These are phyloP conservation scores for Penstemon newberryi DNA, from an alignment of 257 asterid species.

Conservation along the genomic window DNA sequence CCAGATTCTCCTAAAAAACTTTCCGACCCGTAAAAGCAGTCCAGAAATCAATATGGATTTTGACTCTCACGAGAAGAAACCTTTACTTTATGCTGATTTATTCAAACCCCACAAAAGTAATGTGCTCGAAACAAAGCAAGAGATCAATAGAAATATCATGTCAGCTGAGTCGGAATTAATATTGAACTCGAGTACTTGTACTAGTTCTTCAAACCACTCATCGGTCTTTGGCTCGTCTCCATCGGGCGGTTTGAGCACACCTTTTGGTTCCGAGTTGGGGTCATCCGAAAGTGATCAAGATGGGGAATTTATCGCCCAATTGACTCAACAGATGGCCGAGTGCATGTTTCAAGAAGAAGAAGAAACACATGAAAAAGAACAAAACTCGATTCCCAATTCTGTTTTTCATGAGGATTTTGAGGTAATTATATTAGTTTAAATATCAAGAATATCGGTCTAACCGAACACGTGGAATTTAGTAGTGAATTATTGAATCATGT, in stretches of 20 bases:
- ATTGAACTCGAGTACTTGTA: conserved; percentile 13
- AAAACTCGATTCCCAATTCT: neutral
- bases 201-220: conserved; percentile 20
- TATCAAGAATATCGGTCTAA: too few relatives aligned
- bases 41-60: conserved; percentile 33
- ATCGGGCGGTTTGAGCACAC: conserved; percentile 60
- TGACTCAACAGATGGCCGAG: conserved; percentile 86
- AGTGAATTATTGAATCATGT: too few relatives aligned
- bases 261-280: conserved; percentile 62
- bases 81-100: conserved; percentile 42
- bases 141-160: neutral
- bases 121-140: neutral
- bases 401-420: conserved; percentile 18
- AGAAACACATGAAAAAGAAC: neutral
- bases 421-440: conserved; percentile 12
- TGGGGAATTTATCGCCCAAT: conserved; percentile 60
- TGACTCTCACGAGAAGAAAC: conserved; percentile 21
- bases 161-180: conserved; percentile 1
- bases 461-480: too few relatives aligned
- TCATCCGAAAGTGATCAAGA: conserved; percentile 58
- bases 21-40: neutral
- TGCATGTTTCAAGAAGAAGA: conserved; percentile 63
- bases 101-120: conserved; percentile 23
- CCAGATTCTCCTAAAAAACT: conserved; percentile 15
- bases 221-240: conserved; percentile 47